Base-by-base conservation (phyloP, 2,329 filamentous ascomycete genomes). In the Stachybotrys chartarum region DNA sequence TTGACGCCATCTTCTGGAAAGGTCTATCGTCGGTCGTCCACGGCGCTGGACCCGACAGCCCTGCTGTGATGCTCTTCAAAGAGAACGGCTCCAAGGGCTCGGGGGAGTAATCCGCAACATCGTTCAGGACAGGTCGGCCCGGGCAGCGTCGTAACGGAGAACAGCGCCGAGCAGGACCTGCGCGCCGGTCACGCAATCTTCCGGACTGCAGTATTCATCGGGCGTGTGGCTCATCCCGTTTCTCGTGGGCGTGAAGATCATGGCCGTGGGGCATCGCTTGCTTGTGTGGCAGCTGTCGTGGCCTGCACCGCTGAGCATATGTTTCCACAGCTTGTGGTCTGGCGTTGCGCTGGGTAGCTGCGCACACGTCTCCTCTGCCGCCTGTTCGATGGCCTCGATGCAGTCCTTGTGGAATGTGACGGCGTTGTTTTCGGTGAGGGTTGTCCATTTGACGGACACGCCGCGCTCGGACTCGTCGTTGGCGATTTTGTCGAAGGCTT, bases 381-480 rank as follows among this genome's bases (percentile, higher is more conserved):
- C 82, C 52, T 78, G 69, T 56, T 78, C 73, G 14, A 88, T 79
- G 55, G 82, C 81, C 10, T 73, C 63, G 56, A 88, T 84, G 63
- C 85, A 88, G 58, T 84, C 80, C 5, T 76, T 67, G 62, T 87
- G 75, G 68, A 89, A 88, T 35, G 76, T 76, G 1, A 83, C 78
- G 1, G 82, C 82, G 0, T 80, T 77, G 12, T 71, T 78, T 53
- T 81, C 75, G 56, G 82, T 81, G 61, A 87, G 82, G 7, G 82
- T 71, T 14, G 70, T 72, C 75, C 84, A 86, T 18, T 78, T 72
- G 11, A 87, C 77, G 5, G 66, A 72, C 60, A 82, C 84, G 0
- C 79, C 77, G 56, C 78, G 77, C 24, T 75, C 76, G 52, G 69
- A 75, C 1, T 69, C 75, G 55, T 73, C 76, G 63, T n/a, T 74